Conservation (phyloP, 495 filamentous ascomycete species). For the Penicillium longicatenatum region DNA sequence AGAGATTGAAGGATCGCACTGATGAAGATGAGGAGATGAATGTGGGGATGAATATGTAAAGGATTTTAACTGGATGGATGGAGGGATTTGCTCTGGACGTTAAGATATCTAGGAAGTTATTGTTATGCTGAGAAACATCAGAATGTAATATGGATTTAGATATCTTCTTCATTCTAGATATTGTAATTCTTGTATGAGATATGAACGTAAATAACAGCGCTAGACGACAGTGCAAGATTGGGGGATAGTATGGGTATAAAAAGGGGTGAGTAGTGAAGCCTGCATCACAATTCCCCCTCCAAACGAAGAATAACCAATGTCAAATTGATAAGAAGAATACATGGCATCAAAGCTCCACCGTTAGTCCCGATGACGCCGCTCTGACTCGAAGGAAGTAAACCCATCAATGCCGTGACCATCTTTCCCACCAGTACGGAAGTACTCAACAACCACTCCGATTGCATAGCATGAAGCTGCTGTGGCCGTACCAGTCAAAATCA, state of each 20-base stretch:
- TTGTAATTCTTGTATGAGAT: neutral
- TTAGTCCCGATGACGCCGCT: conserved; percentile 30
- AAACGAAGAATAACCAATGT: neutral
- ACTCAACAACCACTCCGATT: conserved; percentile 68
- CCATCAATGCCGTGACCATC: conserved; percentile 57
- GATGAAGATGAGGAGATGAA: neutral
- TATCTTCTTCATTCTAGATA: neutral
- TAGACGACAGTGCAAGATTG: neutral
- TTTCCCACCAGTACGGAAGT: conserved; percentile 59
- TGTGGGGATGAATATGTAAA: neutral
- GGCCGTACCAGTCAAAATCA: conserved; percentile 58
- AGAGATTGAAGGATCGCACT: neutral
- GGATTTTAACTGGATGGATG: neutral
- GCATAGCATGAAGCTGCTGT: conserved; percentile 67
- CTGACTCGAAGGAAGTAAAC: conserved; percentile 50
- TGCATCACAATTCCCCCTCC: conserved; percentile 1
- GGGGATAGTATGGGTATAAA: neutral
- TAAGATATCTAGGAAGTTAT: neutral
- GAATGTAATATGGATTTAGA: neutral
- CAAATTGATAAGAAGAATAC: no score
- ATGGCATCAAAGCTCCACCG: no score
- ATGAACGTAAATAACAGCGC: neutral
- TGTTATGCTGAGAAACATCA: neutral
- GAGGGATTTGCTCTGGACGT: neutral
- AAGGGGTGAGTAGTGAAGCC: conserved; percentile 5